Evolutionary conservation across 331 rosid species (phyloP), one percentile per base, ranked within the genome.

Genomic region (Cydonia oblonga): DNA sequence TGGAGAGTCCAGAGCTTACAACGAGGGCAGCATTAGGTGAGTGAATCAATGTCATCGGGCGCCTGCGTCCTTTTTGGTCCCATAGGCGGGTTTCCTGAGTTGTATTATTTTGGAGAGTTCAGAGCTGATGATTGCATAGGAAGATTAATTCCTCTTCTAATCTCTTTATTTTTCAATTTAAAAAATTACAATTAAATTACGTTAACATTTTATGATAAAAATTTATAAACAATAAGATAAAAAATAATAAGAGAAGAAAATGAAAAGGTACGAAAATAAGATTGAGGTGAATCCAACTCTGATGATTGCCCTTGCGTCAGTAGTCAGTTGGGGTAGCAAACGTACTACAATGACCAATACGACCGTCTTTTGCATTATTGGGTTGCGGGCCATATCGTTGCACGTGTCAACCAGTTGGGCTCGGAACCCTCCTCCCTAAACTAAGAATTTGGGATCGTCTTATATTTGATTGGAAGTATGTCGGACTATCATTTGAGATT

Each of bases 111-210:
- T 9, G 42, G 13, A 3, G 1, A 38, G 42, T 38, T 38, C 13
- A 0, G 13, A 38, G 42, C 42, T 38, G 42, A 0, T 38, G 4
- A 9, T 9, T 38, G 42, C 42, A 4, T 38, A 38, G 4, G 1
- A 38, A 9, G 42, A 9, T 38, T 1, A 0, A 0, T 3, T 38
- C 4, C 4, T 38, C 13, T 1, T 0, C 0, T 35, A 35, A 35
- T 38, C 4, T 38, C 0, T 9, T 1, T 9, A 0, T 38, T 38
- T 38, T 38, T 0, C 0, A 0, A 38, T 9, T 38, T 38, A 38
- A 35, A 38, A 0, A 0, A 0, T 38, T 9, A 38, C 13, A 4
- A 38, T 9, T 38, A 38, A 38, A 0, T 3, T 0, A 38, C 0
- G 0, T 38, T 38, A 38, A 38, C 0, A 10, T 38, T 3, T 38